Evolutionary conservation across 768 basidiomycete genomes (phyloP).

Genomic region (Hygrophorus russula): DNA sequence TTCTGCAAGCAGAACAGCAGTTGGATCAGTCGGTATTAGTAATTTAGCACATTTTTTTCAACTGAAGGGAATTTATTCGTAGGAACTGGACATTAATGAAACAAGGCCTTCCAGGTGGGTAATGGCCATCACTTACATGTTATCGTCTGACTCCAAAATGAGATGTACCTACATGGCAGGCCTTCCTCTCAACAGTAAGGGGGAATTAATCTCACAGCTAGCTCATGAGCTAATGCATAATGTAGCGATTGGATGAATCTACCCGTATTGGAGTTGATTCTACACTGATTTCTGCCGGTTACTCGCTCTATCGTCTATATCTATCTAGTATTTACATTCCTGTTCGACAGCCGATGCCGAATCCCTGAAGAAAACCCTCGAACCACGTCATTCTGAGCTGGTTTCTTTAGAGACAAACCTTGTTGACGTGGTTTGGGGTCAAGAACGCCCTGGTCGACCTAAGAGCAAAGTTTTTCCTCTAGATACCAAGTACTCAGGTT

Average conservation of each 20-base stretch:
- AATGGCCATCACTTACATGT: constrained; percentile 3
- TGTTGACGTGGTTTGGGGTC: constrained; percentile 69
- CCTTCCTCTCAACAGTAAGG: constrained; percentile 63
- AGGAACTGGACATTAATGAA: constrained; percentile 95
- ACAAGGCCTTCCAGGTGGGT: constrained; percentile 67
- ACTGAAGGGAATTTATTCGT: background rate
- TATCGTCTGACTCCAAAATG: background rate
- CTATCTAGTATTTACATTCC: background rate
- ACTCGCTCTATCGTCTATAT: constrained; percentile 6
- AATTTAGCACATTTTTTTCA: no score
- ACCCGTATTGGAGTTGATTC: constrained; percentile 78
- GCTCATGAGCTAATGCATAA: constrained; percentile 2
- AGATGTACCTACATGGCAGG: constrained; percentile 90
- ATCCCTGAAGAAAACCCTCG: constrained; percentile 44
- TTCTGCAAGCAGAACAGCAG: constrained; percentile 85
- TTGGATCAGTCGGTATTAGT: constrained; percentile 53
- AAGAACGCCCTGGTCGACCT: constrained; percentile 57
- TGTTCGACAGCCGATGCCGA: constrained; percentile 50
- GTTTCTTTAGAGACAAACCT: constrained; percentile 62
- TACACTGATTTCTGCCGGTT: constrained; percentile 58
- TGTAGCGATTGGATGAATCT: constrained; percentile 47
- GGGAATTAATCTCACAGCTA: background rate
- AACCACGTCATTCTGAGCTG: constrained; percentile 42
- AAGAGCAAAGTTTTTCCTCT: constrained; percentile 56
- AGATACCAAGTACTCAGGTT: constrained; percentile 65